Base-by-base conservation (phyloP, 768 basidiomycete species). In the Tricholoma bakamatsutake region DNA sequence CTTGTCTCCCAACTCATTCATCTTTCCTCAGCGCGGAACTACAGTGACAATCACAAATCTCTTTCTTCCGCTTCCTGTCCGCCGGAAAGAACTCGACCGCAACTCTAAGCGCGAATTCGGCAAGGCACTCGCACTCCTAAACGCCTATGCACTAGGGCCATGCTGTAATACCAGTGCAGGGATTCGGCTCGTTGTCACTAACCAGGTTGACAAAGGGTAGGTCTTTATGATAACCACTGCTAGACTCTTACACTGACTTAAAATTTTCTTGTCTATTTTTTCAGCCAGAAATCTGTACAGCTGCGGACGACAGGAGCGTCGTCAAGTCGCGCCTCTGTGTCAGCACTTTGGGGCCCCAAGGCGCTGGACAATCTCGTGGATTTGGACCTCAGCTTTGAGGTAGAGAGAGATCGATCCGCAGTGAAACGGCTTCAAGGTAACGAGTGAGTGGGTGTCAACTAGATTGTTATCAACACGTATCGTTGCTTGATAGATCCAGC, bases 61-160 rank as follows among this genome's bases (percentile, higher is more conserved):
- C 0, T 98, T 98, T 70, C 73, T 76, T 5, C 81, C 89, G 1
- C 77, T 98, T 0, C 93, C 97, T 1, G 97, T 99, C 5, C 81
- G 96, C 4, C 78, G 93, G 5, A 95, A 95, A 67, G 97, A 98
- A 62, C 80, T 98, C 31, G 87, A 93, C 64, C 76, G 91, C 53
- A 94, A 96, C 61, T 76, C 79, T 1, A 98, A 96, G 67, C 83
- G 93, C 40, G 96, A 98, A 62, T 95, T 89, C 63, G 83, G 76
- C 4, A 97, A 97, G 64, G 88, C 90, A 1, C 66, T 98, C n/a
- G 73, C 80, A 5, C 73, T 97, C 13, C 70, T 98, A 40, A 83
- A 87, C 46, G 93, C 90, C 0, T 99, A 98, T 69, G 95, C 94
- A 0, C 75, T 99, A 4, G 86, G 91, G 0, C 92, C 91, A 0